Evolutionary conservation across 2,329 filamentous ascomycete species (phyloP).

Genomic region (Fusarium poae): DNA sequence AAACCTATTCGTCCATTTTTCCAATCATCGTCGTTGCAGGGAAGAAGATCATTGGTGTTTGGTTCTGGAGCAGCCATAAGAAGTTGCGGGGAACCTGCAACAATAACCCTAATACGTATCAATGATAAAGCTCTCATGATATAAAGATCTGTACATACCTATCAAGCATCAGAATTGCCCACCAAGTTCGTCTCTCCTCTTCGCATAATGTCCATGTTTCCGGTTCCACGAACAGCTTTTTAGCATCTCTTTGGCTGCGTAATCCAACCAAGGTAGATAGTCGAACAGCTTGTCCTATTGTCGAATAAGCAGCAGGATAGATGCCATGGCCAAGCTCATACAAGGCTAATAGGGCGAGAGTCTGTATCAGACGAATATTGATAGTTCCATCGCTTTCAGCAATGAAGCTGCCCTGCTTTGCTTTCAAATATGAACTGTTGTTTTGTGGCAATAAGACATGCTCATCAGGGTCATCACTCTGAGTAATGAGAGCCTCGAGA

Average conservation of each 20-base stretch:
- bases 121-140: not conserved
- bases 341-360: slow-evolving; percentile 5
- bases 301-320: slow-evolving; percentile 17
- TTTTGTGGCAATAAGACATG: not conserved
- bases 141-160: not conserved
- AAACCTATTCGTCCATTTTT: slow-evolving; percentile 2
- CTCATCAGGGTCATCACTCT: rapidly evolving
- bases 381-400: slow-evolving; percentile 12
- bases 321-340: slow-evolving; percentile 15
- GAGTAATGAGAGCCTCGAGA: not conserved
- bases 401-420: not conserved
- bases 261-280: slow-evolving; percentile 6
- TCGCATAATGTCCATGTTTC: slow-evolving; percentile 19
- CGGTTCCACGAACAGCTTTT: slow-evolving; percentile 11
- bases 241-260: slow-evolving; percentile 7
- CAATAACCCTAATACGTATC: not conserved
- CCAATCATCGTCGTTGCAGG: slow-evolving; percentile 19
- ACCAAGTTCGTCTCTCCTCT: slow-evolving; percentile 18
- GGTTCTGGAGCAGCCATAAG: slow-evolving; percentile 12
- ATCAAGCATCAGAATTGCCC: slow-evolving; percentile 16
- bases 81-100: not conserved
- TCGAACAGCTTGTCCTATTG: slow-evolving; percentile 13
- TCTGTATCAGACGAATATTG: slow-evolving; percentile 4
- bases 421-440: not conserved
- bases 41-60: slow-evolving; percentile 2